These are phyloP conservation scores for Pseudozyma pruni DNA, from an alignment of 1,284 basidiomycete species.

Conservation along the genomic window DNA sequence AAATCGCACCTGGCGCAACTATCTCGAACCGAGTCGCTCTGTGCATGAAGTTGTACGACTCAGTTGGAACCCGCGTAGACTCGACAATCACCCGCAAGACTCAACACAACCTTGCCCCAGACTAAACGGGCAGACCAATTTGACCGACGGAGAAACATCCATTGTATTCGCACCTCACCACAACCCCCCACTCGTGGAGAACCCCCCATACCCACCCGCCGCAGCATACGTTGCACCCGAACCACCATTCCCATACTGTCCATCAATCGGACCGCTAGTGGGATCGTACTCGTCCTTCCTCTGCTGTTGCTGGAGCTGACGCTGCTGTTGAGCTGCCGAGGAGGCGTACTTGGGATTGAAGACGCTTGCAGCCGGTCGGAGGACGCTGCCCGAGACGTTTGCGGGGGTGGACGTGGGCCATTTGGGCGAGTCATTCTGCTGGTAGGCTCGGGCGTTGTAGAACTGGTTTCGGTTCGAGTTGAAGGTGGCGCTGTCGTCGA, in stretches of 20 bases:
- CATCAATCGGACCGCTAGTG: conserved; percentile 35
- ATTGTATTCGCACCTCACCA: conserved; percentile 18
- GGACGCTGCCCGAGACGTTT: conserved; percentile 18
- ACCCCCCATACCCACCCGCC: conserved; percentile 21
- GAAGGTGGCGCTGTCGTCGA: conserved; percentile 25
- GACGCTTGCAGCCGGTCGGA: conserved; percentile 34
- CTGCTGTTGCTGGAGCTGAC: conserved; percentile 19
- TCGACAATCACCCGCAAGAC: no score
- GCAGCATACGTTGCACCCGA: conserved; percentile 10
- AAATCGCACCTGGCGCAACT: no score
- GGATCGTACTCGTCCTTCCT: conserved; percentile 8
- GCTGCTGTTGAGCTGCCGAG: conserved; percentile 15
- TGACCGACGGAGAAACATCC: no score
- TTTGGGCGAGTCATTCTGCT: conserved; percentile 13
- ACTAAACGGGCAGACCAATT: no score
- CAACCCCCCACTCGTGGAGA: conserved; percentile 19
- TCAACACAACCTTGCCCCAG: no score
- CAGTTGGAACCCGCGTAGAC: no score
- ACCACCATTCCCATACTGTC: conserved; percentile 9
- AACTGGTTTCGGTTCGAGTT: conserved; percentile 26
- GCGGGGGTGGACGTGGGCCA: conserved; percentile 15
- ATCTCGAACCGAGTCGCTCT: no score
- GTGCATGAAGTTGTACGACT: no score
- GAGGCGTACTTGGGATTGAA: conserved; percentile 34
- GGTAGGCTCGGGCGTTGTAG: conserved; percentile 40